Base-by-base conservation (phyloP, 2,329 filamentous ascomycete species). In the Alternaria ethzedia region DNA sequence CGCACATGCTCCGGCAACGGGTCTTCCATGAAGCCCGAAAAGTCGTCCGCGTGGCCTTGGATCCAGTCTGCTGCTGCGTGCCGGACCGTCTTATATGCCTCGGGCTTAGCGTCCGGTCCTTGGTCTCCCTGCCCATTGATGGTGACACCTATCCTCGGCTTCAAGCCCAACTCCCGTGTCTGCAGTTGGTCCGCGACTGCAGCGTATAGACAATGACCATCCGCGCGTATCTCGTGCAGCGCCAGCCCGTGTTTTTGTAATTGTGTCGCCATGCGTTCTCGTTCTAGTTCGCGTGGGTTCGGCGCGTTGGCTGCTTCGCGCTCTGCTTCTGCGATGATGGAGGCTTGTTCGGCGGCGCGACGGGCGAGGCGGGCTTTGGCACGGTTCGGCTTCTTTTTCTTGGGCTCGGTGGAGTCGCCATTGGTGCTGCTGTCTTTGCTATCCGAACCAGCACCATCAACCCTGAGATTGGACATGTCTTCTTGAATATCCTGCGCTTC, bases 151-250 rank as follows among this genome's bases (percentile, higher is more conserved):
- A 84, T 81, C 58, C 67, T 67, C 2, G 80, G 79, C 57, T 75
- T 66, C 47, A 81, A 54, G 0, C 69, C 72, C 26, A 82, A 45
- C 1, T 69, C 73, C n/a, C 67, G 65, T 57, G 86, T 83, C 57
- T 81, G 82, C 57, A 97, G 85, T 80, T 97, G 94, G 78, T 96
- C 93, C 25, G 95, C 94, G 54, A 98, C 87, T 0, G 96, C 94
- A 15, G 93, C 91, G 81, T 98, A 99, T 15, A 99, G 83, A 77
- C 96, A 99, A 82, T 99, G 96, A 0, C 96, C 96, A 80, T 99
- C 95, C 0, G 96, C 93, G 43, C 87, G 87, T 61, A 99, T 94
- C 62, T 93, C 89, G 71, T 91, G 87, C 82, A 97, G 92, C 20
- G 83, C 83, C 15, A 98, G 85, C 0, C 84, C 85, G 61, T 90